These are phyloP conservation scores for Penicillium dipodomyicola DNA, from an alignment of 495 filamentous ascomycete species.

Conservation along the genomic window DNA sequence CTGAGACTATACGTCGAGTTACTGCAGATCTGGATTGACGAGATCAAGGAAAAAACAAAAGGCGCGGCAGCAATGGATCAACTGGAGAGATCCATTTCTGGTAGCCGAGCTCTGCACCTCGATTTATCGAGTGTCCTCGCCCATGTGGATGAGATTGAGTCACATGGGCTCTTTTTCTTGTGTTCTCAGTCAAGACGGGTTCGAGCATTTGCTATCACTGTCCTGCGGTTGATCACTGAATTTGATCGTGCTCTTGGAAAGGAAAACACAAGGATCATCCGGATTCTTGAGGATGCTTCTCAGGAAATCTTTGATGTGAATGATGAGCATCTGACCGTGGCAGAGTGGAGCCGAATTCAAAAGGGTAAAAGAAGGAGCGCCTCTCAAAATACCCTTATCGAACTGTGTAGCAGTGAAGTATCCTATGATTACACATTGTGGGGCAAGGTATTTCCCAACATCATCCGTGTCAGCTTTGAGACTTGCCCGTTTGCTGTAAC, in stretches of 20 bases:
- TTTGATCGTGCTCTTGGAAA: slow-evolving; percentile 89
- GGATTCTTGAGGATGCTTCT: slow-evolving; percentile 87
- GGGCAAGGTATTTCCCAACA: slow-evolving; percentile 96
- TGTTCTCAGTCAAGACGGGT: slow-evolving; percentile 93
- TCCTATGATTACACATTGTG: slow-evolving; percentile 93
- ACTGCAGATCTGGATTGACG: slow-evolving; percentile 93
- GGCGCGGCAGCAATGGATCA: slow-evolving; percentile 64
- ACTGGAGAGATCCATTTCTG: slow-evolving; percentile 53
- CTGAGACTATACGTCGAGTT: slow-evolving; percentile 89
- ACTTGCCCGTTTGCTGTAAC: slow-evolving; percentile 87
- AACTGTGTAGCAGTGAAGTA: slow-evolving; percentile 92
- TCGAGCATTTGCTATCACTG: slow-evolving; percentile 84
- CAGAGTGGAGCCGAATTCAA: slow-evolving; percentile 87
- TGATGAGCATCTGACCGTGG: slow-evolving; percentile 87
- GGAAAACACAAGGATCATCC: slow-evolving; percentile 75
- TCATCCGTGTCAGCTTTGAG: slow-evolving; percentile 87
- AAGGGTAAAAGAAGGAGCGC: slow-evolving; percentile 84
- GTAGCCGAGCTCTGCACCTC: slow-evolving; percentile 65
- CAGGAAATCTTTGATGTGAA: slow-evolving; percentile 86
- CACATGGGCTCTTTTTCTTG: slow-evolving; percentile 96
- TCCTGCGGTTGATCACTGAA: slow-evolving; percentile 86
- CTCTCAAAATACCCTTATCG: slow-evolving; percentile 79
- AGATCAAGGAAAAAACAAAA: slow-evolving; percentile 82
- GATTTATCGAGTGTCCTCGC: slow-evolving; percentile 84
- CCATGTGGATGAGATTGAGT: slow-evolving; percentile 94